Base-by-base conservation (phyloP, 495 filamentous ascomycete species). In the Talaromyces wortmannii region DNA sequence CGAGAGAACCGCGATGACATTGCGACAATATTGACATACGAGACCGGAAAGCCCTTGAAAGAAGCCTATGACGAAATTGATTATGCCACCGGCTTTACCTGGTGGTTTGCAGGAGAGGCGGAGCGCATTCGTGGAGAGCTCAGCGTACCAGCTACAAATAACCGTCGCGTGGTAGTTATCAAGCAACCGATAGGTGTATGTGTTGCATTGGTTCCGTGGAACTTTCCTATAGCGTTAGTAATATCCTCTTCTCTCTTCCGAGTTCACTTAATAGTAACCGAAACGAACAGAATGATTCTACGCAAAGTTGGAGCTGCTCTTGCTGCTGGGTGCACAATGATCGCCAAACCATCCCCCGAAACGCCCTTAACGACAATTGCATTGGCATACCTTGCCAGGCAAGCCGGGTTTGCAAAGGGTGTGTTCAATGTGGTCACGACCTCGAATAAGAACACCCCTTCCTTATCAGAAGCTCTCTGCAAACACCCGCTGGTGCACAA, bases 261-360 rank as follows among this genome's bases (percentile, higher is more conserved):
- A n/a, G n/a, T n/a, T n/a, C n/a, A n/a, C n/a, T n/a, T n/a, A n/a
- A n/a, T n/a, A n/a, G n/a, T n/a, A n/a, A n/a, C n/a, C n/a, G n/a
- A n/a, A n/a, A n/a, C n/a, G n/a, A n/a, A n/a, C n/a, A n/a, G n/a
- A n/a, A 87, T 89, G 83, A 74, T 88, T 13, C 68, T 89, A 23
- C 74, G 87, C 10, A 90, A 90, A 63, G 84, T 82, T 5, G 77
- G 79, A 32, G 83, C 85, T 2, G 87, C 87, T 7, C 64, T 90
- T 12, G 87, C 87, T 2, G 87, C 87, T 6, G 86, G 86, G 2
- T 90, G 87, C 64, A 85, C 84, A 3, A 82, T 87, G 66, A 77
- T 84, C 23, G 72, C 75, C 11, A 77, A 77, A 58, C 84, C 86
- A 4, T 84, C 83, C 12, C 85, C 85, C 0, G 81, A 84, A 53